Conservation (phyloP, 345 rosid genomes). For the Stellera chamaejasme region DNA sequence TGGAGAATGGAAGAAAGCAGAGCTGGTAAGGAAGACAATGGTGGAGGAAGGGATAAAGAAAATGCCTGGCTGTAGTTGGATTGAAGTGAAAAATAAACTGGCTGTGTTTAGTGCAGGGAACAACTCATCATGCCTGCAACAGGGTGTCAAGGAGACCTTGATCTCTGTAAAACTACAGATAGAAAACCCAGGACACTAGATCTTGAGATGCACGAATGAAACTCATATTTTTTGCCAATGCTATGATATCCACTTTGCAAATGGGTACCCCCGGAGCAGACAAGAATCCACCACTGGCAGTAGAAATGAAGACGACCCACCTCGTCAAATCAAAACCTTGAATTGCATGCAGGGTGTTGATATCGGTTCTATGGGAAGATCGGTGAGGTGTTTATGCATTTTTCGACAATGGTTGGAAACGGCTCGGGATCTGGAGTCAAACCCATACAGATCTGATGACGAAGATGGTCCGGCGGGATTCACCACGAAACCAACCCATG, state of each 20-base stretch:
- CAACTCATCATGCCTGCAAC: slow-evolving; percentile 23
- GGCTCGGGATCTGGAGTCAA: no score
- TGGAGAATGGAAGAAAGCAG: slow-evolving; percentile 75
- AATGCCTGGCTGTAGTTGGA: slow-evolving; percentile 79
- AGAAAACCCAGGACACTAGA: slow-evolving; percentile 25
- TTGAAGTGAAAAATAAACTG: slow-evolving; percentile 47
- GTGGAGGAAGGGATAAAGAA: slow-evolving; percentile 53
- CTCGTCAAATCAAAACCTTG: slow-evolving; percentile 11
- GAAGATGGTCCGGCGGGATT: no score
- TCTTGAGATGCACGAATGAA: no score
- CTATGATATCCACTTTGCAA: no score
- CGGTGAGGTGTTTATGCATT: slow-evolving; percentile 34
- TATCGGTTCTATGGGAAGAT: slow-evolving; percentile 40
- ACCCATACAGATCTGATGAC: no score
- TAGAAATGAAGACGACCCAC: slow-evolving; percentile 14
- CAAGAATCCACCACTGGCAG: neutral
- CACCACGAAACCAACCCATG: no score
- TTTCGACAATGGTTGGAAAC: no score
- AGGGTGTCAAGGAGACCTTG: slow-evolving; percentile 28
- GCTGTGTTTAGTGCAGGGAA: slow-evolving; percentile 45
- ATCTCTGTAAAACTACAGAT: slow-evolving; percentile 37
- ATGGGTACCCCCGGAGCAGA: neutral
- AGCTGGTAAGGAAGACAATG: slow-evolving; percentile 57
- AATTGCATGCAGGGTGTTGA: neutral
- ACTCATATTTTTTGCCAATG: no score